A percentile compares a stretch with the other conserved stretches of the same genome.
phyloP scores from a whole-genome alignment of 2,329 filamentous ascomycete species.

The Hypoxylon sp. region DNA sequence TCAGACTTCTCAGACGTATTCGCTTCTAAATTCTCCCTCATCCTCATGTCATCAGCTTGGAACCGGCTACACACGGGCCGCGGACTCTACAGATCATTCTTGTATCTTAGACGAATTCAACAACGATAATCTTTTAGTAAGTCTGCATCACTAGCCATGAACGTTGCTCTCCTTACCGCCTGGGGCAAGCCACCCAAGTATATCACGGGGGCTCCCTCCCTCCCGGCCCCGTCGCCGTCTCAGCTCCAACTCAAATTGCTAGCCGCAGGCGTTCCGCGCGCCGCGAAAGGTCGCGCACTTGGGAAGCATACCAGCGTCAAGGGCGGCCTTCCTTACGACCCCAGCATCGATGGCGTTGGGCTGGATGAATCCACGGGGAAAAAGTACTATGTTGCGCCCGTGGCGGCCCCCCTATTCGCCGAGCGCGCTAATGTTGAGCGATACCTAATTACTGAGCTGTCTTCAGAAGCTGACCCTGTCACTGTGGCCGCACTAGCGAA shows the following conservation, averaged over 20 bases:
- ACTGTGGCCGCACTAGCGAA: conserved; percentile 32
- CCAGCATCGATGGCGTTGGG: conserved; percentile 27
- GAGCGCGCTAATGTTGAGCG: conserved; percentile 38
- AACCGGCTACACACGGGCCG: conserved; percentile 14
- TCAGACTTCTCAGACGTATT: conserved; percentile 5
- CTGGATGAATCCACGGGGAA: conserved; percentile 26
- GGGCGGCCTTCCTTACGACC: conserved; percentile 25
- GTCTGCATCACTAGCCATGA: conserved; percentile 20
- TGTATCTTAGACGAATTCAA: conserved; percentile 10
- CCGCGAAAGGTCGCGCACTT: conserved; percentile 14
- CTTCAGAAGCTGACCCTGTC: conserved; percentile 25
- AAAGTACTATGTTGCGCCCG: conserved; percentile 22
- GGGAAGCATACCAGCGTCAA: conserved; percentile 25
- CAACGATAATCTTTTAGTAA: conserved; percentile 13
- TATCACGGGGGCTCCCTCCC: conserved; percentile 11
- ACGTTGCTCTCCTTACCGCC: conserved; percentile 20
- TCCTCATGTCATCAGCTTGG: conserved; percentile 20
- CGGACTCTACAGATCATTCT: conserved; percentile 15
- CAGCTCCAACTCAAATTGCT: conserved; percentile 29
- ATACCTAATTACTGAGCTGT: conserved; percentile 3
- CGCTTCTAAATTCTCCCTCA: background rate
- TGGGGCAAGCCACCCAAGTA: conserved; percentile 30
- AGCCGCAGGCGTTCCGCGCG: conserved; percentile 30
- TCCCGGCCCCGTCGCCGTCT: conserved; percentile 25
- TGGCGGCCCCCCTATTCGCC: conserved; percentile 22